A percentile compares a stretch with the other conserved stretches of the same genome.
Conservation (phyloP, 2,329 filamentous ascomycete species). For the Alternaria postmessia region DNA sequence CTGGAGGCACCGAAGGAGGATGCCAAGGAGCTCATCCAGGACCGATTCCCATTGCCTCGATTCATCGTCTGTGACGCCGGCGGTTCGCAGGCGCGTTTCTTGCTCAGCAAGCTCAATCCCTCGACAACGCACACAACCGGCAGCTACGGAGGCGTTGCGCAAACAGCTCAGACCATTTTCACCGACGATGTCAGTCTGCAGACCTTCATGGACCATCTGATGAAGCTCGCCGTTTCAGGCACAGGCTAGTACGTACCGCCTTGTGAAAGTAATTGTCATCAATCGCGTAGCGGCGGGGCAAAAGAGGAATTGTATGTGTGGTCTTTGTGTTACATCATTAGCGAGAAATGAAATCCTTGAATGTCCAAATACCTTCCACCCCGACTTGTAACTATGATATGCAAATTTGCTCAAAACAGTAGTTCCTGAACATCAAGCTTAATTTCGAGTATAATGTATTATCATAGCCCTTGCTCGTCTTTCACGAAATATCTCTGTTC, state of each 20-base stretch:
- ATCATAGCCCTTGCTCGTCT: background rate
- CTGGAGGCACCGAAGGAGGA: conserved; percentile 96
- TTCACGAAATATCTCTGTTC: background rate
- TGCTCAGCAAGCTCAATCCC: conserved; percentile 95
- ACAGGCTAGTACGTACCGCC: conserved; percentile 31
- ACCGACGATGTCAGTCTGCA: conserved; percentile 98
- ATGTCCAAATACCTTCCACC: background rate
- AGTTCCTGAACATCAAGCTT: background rate
- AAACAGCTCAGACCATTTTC: conserved; percentile 97
- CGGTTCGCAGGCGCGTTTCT: conserved; percentile 95
- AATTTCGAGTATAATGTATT: background rate
- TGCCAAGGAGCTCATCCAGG: conserved; percentile 95
- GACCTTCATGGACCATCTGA: conserved; percentile 99
- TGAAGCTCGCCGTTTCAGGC: conserved; percentile 72
- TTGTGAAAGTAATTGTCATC: background rate
- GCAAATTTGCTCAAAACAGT: background rate
- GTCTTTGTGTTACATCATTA: conserved; percentile 11
- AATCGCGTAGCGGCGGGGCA: background rate
- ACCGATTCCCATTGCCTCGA: conserved; percentile 95
- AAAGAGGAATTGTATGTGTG: background rate
- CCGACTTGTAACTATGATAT: background rate
- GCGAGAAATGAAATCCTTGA: conserved; percentile 16
- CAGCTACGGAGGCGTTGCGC: conserved; percentile 86
- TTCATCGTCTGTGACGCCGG: conserved; percentile 99
- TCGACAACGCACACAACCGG: conserved; percentile 95